Evolutionary conservation across 768 basidiomycete species (phyloP).

Genomic region (button mushroom (Agaricus bisporus)): DNA sequence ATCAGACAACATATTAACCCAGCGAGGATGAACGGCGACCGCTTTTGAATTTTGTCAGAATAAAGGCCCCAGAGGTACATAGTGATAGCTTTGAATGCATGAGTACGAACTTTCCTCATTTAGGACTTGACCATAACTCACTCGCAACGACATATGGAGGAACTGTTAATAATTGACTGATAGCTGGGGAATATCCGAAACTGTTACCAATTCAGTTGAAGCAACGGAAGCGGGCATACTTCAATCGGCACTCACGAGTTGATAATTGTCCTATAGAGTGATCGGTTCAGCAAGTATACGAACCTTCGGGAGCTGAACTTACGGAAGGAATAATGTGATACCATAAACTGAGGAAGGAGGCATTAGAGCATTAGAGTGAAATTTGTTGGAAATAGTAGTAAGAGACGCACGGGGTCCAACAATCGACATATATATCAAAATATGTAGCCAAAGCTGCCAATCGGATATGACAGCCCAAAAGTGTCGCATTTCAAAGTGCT

Average conservation of each 20-base stretch:
- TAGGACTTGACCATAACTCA: conserved; percentile 22
- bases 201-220: conserved; percentile 19
- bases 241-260: conserved; percentile 26
- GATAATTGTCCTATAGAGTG: conserved; percentile 49
- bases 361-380: no score
- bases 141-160: conserved; percentile 63
- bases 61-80: conserved; percentile 46
- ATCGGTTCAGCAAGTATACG: neutral
- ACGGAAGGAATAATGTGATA: conserved; percentile 68
- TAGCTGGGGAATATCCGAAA: conserved; percentile 50
- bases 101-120: neutral
- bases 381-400: neutral
- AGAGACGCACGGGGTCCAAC: conserved; percentile 47
- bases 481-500: conserved; percentile 49
- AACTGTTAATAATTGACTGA: conserved; percentile 61
- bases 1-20: conserved; percentile 45
- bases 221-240: neutral
- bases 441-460: conserved; percentile 59
- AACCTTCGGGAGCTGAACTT: conserved; percentile 17
- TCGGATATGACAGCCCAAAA: conserved; percentile 48
- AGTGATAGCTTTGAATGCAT: conserved; percentile 35
- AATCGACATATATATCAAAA: conserved; percentile 54
- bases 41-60: conserved; percentile 50
- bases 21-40: conserved; percentile 54
- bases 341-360: conserved; percentile 45